Evolutionary conservation across 2,329 filamentous ascomycete genomes (phyloP).

Genomic region (Chaetoscypha palmicola): DNA sequence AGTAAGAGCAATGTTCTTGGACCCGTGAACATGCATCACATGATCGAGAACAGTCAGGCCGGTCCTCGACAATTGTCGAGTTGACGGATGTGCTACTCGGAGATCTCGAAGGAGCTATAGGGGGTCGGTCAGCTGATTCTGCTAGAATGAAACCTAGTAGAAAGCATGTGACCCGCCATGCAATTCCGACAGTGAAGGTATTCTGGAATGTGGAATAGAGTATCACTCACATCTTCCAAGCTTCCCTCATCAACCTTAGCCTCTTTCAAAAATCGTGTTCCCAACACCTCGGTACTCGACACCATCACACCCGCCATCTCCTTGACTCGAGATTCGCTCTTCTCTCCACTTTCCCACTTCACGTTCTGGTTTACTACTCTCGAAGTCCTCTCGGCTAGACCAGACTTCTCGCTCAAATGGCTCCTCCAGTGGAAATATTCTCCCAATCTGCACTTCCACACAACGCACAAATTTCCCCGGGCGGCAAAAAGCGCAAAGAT

Average conservation of each 20-base stretch:
- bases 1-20: slow-evolving; percentile 41
- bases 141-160: too few species aligned
- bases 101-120: slow-evolving; percentile 18
- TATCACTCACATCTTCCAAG: slow-evolving; percentile 48
- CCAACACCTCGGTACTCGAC: slow-evolving; percentile 30
- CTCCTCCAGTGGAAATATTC: slow-evolving; percentile 51
- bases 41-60: slow-evolving; percentile 40
- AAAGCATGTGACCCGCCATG: slow-evolving; percentile 5
- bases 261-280: slow-evolving; percentile 45
- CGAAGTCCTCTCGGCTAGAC: not conserved
- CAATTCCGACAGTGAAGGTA: not conserved
- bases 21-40: slow-evolving; percentile 41
- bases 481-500: slow-evolving; percentile 37
- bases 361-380: not conserved
- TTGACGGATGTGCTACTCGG: slow-evolving; percentile 6
- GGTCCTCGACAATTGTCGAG: slow-evolving; percentile 7
- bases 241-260: slow-evolving; percentile 45
- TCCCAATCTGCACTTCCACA: slow-evolving; percentile 45
- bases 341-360: not conserved
- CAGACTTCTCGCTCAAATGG: slow-evolving; percentile 36
- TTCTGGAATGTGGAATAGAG: slow-evolving; percentile 2
- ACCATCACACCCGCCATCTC: slow-evolving; percentile 11
- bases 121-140: slow-evolving; percentile 10
- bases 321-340: too few species aligned
- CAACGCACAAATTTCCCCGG: slow-evolving; percentile 41